Percentiles rank a stretch among this genome's conserved stretches.
Conservation (phyloP, 2,329 filamentous ascomycete species). For the Apiospora aurea region DNA sequence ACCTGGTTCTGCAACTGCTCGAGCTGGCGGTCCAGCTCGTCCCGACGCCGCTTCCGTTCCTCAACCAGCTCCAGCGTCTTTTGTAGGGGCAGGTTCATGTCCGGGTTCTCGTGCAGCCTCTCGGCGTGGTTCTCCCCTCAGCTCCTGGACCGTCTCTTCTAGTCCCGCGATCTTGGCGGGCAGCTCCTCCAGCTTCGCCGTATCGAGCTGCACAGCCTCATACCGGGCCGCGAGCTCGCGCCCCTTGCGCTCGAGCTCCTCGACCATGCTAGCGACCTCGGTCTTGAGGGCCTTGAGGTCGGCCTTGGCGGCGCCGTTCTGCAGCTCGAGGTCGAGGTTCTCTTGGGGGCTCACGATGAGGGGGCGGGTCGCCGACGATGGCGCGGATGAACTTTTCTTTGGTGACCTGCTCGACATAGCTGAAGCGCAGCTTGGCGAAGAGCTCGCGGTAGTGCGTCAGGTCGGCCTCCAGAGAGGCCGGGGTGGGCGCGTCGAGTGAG, state of each 20-base stretch:
- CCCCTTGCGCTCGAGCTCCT: conserved; percentile 72
- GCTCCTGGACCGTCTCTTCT: conserved; percentile 54
- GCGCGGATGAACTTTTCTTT: conserved; percentile 97
- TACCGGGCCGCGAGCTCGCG: conserved; percentile 63
- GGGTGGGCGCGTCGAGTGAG: conserved; percentile 71
- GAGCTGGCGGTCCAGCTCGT: conserved; percentile 68
- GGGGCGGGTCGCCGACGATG: conserved; percentile 87
- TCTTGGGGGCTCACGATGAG: conserved; percentile 83
- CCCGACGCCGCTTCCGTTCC: conserved; percentile 56
- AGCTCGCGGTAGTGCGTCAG: conserved; percentile 91
- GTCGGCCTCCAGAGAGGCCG: conserved; percentile 81
- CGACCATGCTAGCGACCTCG: conserved; percentile 76
- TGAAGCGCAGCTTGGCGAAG: conserved; percentile 95
- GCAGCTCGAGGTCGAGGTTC: conserved; percentile 77
- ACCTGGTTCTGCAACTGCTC: conserved; percentile 67
- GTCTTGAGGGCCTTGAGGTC: conserved; percentile 81
- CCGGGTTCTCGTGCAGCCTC: conserved; percentile 49
- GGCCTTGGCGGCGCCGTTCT: conserved; percentile 74
- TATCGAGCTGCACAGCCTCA: conserved; percentile 58
- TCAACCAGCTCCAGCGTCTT: conserved; percentile 63
- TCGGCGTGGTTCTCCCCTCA: conserved; percentile 51
- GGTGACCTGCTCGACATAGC: conserved; percentile 96
- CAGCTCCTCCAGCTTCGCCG: conserved; percentile 56
- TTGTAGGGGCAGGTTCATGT: conserved; percentile 62
- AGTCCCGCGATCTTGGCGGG: conserved; percentile 57